Base-by-base conservation (phyloP, 1,284 basidiomycete species). In the Irpex sp. region DNA sequence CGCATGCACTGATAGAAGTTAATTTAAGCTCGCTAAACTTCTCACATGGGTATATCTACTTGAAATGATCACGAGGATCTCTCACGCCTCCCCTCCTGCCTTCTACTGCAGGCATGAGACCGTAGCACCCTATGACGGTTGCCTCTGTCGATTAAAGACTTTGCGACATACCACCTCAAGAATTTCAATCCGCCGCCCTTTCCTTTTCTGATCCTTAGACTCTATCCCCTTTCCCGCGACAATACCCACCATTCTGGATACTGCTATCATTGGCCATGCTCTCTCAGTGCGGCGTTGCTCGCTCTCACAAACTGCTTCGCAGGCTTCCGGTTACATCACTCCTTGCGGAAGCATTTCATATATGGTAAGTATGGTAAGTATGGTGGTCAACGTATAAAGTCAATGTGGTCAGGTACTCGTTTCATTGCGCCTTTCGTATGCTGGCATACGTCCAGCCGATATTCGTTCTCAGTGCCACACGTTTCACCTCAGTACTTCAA, bases 391-490 rank as follows among this genome's bases (percentile, higher is more conserved):
- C 19, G 17, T 56, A 56, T 56, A 56, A 56, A 56, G 54, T 15
- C 31, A 34, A 15, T 31, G 34, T 26, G 54, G 5, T 56, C 54
- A 56, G 54, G 26, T 31, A 36, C 34, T 15, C 26, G 40, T 31
- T 31, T 56, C 54, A 36, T 56, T 56, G 54, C 54, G 54, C 54
- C 54, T 56, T 56, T 56, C 54, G 54, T 56, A 56, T 56, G 54
- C 54, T 34, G 54, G 54, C 54, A 56, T 56, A 56, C 54, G 19
- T 15, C 34, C 31, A 56, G 54, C 54, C 54, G 40, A 36, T 34
- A 13, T 7, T 34, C 54, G 4, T 56, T 36, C 54, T 56, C 34
- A 44, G 40, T 44, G 40, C 40, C 40, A 44, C 8, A 44, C 26
- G 26, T 26, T 26, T 26, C 26, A 26, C 40, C 40, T 44, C 8